These are phyloP conservation scores for Cucurbita pepo DNA, from an alignment of 306 rosid species.

Conservation along the genomic window DNA sequence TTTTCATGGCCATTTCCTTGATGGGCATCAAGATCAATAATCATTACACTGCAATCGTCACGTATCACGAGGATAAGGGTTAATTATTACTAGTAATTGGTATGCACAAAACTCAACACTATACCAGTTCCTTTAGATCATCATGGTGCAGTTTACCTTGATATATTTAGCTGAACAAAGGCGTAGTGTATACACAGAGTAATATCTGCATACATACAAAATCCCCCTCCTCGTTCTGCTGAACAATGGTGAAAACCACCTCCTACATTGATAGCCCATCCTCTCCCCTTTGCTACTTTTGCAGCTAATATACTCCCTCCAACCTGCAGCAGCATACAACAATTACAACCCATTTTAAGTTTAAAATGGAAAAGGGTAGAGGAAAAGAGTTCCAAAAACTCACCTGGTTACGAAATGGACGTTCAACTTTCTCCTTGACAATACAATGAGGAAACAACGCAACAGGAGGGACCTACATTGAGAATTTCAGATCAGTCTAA, in stretches of 20 bases:
- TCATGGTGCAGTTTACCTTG: constrained; percentile 31
- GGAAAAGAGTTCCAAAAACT: background rate
- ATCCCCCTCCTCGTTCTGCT: constrained; percentile 73
- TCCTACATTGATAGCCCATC: constrained; percentile 94
- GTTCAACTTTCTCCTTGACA: constrained; percentile 59
- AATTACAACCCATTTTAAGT: background rate
- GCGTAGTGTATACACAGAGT: constrained; percentile 73
- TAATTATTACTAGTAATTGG: background rate
- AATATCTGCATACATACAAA: constrained; percentile 82
- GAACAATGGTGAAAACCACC: constrained; percentile 97
- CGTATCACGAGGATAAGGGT: background rate
- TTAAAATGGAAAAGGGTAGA: background rate
- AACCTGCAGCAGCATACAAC: constrained; percentile 31
- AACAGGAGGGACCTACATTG: constrained; percentile 67
- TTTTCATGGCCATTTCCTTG: constrained; percentile 94
- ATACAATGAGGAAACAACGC: constrained; percentile 62
- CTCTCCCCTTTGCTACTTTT: constrained; percentile 81
- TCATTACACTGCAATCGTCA: constrained; percentile 57
- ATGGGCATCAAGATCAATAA: constrained; percentile 95
- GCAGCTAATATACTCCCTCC: constrained; percentile 87
- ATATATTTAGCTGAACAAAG: constrained; percentile 51
- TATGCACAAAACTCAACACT: constrained; percentile 8
- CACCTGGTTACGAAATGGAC: constrained; percentile 79
- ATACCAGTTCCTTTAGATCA: background rate
- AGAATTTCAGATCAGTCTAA: constrained; percentile 8